Conservation (phyloP, 176 grass and related monocot species). For the Carex myosuroides region DNA sequence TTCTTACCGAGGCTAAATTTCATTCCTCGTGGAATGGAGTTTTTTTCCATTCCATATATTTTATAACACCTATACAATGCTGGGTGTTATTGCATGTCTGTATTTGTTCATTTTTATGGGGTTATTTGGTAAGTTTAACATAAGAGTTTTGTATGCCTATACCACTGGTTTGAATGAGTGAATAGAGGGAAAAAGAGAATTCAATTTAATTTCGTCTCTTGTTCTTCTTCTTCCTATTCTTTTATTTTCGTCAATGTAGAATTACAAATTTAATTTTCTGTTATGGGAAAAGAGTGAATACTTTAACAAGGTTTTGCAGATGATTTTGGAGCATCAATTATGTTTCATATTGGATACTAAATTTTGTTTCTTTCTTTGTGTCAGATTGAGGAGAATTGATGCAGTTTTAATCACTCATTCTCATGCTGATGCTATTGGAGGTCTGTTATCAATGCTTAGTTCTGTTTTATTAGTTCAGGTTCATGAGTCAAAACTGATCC, state of each 20-base stretch:
- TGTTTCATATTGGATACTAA: not conserved
- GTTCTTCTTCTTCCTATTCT: no score
- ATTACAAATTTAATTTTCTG: not conserved
- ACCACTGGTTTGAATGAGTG: not conserved
- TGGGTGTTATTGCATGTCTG: not conserved
- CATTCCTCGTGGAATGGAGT: not conserved
- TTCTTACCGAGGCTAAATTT: not conserved
- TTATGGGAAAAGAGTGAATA: not conserved
- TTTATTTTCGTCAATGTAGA: not conserved
- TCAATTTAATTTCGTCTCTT: not conserved
- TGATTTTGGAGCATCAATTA: not conserved
- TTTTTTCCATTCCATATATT: not conserved
- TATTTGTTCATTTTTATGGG: not conserved
- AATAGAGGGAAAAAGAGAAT: not conserved
- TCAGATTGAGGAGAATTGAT: constrained; percentile 69
- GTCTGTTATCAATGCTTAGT: constrained; percentile 29
- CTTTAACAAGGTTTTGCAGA: not conserved
- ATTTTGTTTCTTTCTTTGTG: not conserved
- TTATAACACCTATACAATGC: not conserved
- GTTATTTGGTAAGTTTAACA: not conserved
- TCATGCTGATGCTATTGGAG: constrained; percentile 96
- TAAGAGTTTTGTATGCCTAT: not conserved
- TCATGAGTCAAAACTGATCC: not conserved
- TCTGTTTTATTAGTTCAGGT: not conserved
- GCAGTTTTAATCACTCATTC: constrained; percentile 90